phyloP scores from a whole-genome alignment of 768 basidiomycete species.

The Suillus lakei region DNA sequence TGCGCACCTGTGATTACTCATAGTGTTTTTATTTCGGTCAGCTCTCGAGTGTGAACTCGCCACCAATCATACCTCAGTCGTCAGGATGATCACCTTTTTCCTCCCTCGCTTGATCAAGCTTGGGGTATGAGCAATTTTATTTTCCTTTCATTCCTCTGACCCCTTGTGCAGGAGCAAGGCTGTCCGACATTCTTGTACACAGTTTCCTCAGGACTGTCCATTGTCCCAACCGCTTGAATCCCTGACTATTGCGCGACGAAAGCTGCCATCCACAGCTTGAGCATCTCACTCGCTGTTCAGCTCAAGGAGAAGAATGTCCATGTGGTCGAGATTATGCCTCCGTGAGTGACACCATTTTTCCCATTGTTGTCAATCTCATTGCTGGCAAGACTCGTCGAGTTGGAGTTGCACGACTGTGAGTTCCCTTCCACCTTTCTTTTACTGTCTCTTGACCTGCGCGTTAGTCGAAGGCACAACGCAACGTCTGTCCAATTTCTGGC shows the following conservation, averaged over 20 bases:
- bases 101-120: slow-evolving; percentile 59
- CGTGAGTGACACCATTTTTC: slow-evolving; percentile 43
- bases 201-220: slow-evolving; percentile 57
- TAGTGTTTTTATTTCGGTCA: background rate
- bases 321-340: slow-evolving; percentile 62
- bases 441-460: slow-evolving; percentile 51
- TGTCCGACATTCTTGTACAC: slow-evolving; percentile 53
- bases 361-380: background rate
- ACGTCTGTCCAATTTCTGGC: slow-evolving; percentile 56
- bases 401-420: slow-evolving; percentile 64
- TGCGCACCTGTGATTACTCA: background rate
- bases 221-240: slow-evolving; percentile 47
- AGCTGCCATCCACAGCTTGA: slow-evolving; percentile 59
- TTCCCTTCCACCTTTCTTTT: background rate
- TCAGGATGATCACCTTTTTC: slow-evolving; percentile 52
- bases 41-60: slow-evolving; percentile 46
- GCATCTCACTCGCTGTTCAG: slow-evolving; percentile 50
- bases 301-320: slow-evolving; percentile 54
- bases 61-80: slow-evolving; percentile 57
- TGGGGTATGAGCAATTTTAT: slow-evolving; percentile 41
- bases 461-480: slow-evolving; percentile 57
- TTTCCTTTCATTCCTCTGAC: background rate
- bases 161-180: slow-evolving; percentile 39
- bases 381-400: slow-evolving; percentile 57
- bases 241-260: slow-evolving; percentile 62